These are phyloP conservation scores for Diversispora epigaea DNA, from an alignment of 192 early-diverging fungal species.

Conservation along the genomic window DNA sequence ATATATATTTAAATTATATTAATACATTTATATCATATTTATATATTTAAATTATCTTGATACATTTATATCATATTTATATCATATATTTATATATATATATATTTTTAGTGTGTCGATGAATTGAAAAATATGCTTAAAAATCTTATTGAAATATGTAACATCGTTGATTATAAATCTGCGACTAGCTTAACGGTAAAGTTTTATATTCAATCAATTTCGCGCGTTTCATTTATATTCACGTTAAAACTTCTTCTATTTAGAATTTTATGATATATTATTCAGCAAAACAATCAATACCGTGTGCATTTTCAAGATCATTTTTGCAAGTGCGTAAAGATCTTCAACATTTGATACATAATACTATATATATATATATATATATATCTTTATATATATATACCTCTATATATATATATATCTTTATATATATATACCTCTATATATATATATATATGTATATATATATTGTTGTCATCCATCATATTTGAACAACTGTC, in stretches of 20 bases:
- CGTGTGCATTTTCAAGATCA: slow-evolving; percentile 57
- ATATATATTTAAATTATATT: background rate
- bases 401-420: no score
- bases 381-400: background rate
- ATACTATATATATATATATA: background rate
- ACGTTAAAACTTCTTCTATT: background rate
- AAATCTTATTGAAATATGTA: slow-evolving; percentile 41
- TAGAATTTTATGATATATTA: slow-evolving; percentile 57
- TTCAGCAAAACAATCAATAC: slow-evolving; percentile 44
- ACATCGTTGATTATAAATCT: slow-evolving; percentile 44
- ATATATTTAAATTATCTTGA: background rate
- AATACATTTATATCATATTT: background rate
- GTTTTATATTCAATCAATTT: background rate
- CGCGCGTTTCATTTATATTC: background rate
- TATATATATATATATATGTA: background rate
- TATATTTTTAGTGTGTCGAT: slow-evolving; percentile 43
- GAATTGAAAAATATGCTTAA: slow-evolving; percentile 42
- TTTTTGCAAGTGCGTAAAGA: slow-evolving; percentile 44
- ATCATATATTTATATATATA: no score
- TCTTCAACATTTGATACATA: slow-evolving; percentile 34
- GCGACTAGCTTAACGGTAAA: slow-evolving; percentile 49
- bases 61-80: background rate
- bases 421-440: background rate
- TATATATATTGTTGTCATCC: background rate
- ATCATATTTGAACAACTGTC: background rate